Conservation (phyloP, 164 flowering plant genomes). For the Aristolochia californica region DNA sequence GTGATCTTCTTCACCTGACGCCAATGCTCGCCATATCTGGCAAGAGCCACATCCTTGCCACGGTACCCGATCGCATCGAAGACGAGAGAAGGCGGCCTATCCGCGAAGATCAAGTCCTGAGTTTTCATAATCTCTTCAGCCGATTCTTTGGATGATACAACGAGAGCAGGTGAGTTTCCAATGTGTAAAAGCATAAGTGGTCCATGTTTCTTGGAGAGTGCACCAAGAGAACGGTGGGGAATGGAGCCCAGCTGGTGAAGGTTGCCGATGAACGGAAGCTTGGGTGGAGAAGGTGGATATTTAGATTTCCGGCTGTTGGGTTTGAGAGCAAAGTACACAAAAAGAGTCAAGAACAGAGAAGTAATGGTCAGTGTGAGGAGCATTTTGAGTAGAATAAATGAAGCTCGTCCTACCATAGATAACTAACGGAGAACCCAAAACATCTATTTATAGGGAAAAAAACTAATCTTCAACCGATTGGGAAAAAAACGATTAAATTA, state of each 20-base stretch:
- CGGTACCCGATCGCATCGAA: not conserved
- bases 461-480: too few species aligned
- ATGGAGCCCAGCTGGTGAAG: conserved; percentile 22
- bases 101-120: conserved; percentile 6
- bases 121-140: conserved; percentile 4
- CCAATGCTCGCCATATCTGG: conserved; percentile 11
- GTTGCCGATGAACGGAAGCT: conserved; percentile 33
- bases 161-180: conserved; percentile 18
- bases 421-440: too few species aligned
- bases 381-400: too few species aligned
- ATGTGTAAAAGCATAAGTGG: conserved; percentile 25
- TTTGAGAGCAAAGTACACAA: not conserved
- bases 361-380: too few species aligned
- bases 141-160: conserved; percentile 22
- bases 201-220: conserved; percentile 18
- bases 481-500: too few species aligned
- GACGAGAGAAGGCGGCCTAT: not conserved
- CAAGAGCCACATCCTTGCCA: not conserved
- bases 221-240: conserved; percentile 21
- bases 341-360: not conserved
- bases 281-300: conserved; percentile 5
- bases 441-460: too few species aligned
- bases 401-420: too few species aligned
- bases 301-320: not conserved
- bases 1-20: conserved; percentile 2